Conservation (phyloP, 2,329 filamentous ascomycete genomes). For the Epichloe gansuensis region DNA sequence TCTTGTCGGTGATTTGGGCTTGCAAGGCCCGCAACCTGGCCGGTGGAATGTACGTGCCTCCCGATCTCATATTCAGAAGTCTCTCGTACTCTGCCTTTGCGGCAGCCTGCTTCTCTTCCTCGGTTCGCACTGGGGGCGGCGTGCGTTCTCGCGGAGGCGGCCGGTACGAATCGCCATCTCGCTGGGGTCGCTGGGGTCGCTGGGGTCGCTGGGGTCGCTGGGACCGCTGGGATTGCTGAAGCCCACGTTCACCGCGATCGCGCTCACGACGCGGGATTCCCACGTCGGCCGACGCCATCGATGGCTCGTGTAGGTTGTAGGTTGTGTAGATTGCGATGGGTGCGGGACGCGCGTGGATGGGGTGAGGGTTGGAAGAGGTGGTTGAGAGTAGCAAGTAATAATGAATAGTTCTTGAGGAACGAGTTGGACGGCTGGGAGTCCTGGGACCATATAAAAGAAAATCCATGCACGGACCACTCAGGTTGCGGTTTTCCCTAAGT, state of each 20-base stretch:
- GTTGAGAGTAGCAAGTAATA: background rate
- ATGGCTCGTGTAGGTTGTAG: background rate
- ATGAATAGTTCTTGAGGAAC: too few relatives aligned
- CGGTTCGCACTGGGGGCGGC: constrained; percentile 37
- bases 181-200: constrained; percentile 12
- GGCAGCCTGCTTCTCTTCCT: constrained; percentile 74
- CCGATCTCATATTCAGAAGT: constrained; percentile 81
- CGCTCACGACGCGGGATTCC: constrained; percentile 27
- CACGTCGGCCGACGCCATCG: constrained; percentile 34
- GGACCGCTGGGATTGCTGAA: constrained; percentile 5
- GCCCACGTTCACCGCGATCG: constrained; percentile 13
- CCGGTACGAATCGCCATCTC: constrained; percentile 39
- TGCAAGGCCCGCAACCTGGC: constrained; percentile 82
- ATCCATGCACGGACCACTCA: too few relatives aligned
- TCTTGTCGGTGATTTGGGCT: constrained; percentile 93
- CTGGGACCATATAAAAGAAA: too few relatives aligned
- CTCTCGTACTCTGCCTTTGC: constrained; percentile 92
- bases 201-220: constrained; percentile 18
- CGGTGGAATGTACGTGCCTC: constrained; percentile 92
- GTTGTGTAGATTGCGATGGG: background rate
- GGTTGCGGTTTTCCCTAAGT: too few relatives aligned
- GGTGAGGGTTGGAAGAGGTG: background rate
- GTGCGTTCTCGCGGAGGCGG: constrained; percentile 23
- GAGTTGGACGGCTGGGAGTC: too few relatives aligned
- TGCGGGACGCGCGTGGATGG: background rate